These are phyloP conservation scores for Diaporthe capsici DNA, from an alignment of 2,329 filamentous ascomycete genomes.

Conservation along the genomic window DNA sequence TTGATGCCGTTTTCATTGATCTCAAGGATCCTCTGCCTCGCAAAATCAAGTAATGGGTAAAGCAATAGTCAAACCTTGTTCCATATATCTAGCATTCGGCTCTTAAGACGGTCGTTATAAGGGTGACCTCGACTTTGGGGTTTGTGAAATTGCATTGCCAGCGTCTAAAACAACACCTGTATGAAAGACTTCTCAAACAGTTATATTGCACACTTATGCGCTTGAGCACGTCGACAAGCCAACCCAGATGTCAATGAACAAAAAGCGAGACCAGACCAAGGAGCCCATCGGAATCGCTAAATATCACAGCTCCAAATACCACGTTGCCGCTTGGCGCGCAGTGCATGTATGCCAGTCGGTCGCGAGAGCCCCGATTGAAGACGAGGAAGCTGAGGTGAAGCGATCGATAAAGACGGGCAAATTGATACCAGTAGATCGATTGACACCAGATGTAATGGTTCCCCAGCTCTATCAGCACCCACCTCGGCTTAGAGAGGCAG, in stretches of 20 bases:
- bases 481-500: conserved; percentile 40
- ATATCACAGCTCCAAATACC: conserved; percentile 6
- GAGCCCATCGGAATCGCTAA: conserved; percentile 3
- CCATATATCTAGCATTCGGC: conserved; percentile 22
- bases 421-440: conserved; percentile 10
- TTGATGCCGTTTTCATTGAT: conserved; percentile 35
- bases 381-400: neutral
- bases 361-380: neutral
- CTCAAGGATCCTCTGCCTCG: conserved; percentile 32
- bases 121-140: conserved; percentile 19
- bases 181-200: conserved; percentile 36
- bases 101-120: conserved; percentile 27
- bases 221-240: conserved; percentile 21
- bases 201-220: conserved; percentile 37
- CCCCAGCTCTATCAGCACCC: conserved; percentile 35
- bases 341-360: neutral
- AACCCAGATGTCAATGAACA: neutral
- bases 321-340: conserved; percentile 33
- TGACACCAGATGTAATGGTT: conserved; percentile 10
- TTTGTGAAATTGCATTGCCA: conserved; percentile 28
- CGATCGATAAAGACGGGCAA: conserved; percentile 26
- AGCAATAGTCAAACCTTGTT: conserved; percentile 37
- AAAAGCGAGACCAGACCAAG: conserved; percentile 9
- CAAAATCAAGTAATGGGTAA: conserved; percentile 32
- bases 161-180: conserved; percentile 25